Conservation (phyloP, 441 rosid species). For the Erysimum cheiri region DNA sequence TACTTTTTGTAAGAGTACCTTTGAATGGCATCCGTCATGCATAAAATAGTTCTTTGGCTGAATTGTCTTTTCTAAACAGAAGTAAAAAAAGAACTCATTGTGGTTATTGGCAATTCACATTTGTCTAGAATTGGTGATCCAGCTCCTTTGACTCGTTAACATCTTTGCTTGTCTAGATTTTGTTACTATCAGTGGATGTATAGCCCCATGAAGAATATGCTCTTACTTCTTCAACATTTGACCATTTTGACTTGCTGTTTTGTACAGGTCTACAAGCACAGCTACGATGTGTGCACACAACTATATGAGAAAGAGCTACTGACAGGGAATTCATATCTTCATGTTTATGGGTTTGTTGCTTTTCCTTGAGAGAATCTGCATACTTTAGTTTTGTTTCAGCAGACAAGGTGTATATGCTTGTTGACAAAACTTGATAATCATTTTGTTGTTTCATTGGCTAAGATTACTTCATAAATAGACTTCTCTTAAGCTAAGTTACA, state of each 20-base stretch:
- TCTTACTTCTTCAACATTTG: constrained; percentile 8
- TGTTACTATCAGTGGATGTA: constrained; percentile 14
- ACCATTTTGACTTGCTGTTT: constrained; percentile 24
- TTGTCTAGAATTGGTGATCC: constrained; percentile 1
- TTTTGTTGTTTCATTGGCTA: constrained; percentile 6
- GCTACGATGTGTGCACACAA: constrained; percentile 83
- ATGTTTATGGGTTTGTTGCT: constrained; percentile 79
- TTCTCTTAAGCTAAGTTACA: constrained; percentile 12
- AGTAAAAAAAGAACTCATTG: not conserved
- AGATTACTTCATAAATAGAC: too few relatives aligned
- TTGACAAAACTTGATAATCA: constrained; percentile 10
- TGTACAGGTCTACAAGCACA: constrained; percentile 85
- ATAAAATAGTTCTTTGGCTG: constrained; percentile 7
- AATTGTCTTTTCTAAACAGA: constrained; percentile 5
- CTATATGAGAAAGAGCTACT: constrained; percentile 93
- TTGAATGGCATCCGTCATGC: constrained; percentile 19
- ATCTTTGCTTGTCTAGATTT: constrained; percentile 21
- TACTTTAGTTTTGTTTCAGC: constrained; percentile 21
- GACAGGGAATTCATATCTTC: constrained; percentile 80
- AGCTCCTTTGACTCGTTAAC: constrained; percentile 7
- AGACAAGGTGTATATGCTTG: not conserved
- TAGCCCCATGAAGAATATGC: not conserved
- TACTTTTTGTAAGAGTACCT: constrained; percentile 1
- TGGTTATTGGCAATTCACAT: constrained; percentile 31
- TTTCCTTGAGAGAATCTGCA: constrained; percentile 29